These are phyloP conservation scores for Neoboletus subvelutipes DNA, from an alignment of 768 basidiomycete species.

Conservation along the genomic window DNA sequence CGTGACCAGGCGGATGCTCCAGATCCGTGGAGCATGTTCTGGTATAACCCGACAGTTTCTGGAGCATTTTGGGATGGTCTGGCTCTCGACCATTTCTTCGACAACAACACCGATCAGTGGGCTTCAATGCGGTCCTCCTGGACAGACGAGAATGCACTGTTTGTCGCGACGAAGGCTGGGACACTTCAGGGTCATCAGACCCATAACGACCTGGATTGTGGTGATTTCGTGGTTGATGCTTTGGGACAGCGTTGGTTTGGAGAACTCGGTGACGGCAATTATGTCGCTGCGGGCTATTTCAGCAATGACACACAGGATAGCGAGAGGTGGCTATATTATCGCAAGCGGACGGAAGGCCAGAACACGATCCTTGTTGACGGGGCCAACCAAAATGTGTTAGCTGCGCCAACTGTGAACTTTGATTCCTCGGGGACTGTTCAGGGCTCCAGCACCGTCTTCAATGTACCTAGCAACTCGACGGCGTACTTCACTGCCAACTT, in stretches of 20 bases:
- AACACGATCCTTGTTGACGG: slow-evolving; percentile 82
- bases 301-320: slow-evolving; percentile 63
- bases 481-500: slow-evolving; percentile 83
- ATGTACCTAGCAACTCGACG: slow-evolving; percentile 61
- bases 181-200: slow-evolving; percentile 81
- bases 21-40: slow-evolving; percentile 88
- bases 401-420: slow-evolving; percentile 55
- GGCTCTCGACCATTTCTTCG: slow-evolving; percentile 81
- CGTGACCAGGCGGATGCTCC: slow-evolving; percentile 83
- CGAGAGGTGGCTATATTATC: slow-evolving; percentile 87
- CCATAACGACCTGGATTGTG: slow-evolving; percentile 91
- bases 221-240: slow-evolving; percentile 95
- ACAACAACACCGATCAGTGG: slow-evolving; percentile 76
- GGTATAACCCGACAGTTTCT: slow-evolving; percentile 81
- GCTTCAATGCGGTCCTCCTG: slow-evolving; percentile 88
- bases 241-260: slow-evolving; percentile 93
- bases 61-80: slow-evolving; percentile 93
- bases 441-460: slow-evolving; percentile 80
- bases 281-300: slow-evolving; percentile 78
- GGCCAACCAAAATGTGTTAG: slow-evolving; percentile 77
- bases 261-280: slow-evolving; percentile 89
- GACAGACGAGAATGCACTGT: slow-evolving; percentile 83
- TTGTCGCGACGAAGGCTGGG: slow-evolving; percentile 88
- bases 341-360: slow-evolving; percentile 96
- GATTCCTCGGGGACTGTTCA: slow-evolving; percentile 64